Conservation (phyloP, 2,329 filamentous ascomycete species). For the Trichoderma cornu-damae region DNA sequence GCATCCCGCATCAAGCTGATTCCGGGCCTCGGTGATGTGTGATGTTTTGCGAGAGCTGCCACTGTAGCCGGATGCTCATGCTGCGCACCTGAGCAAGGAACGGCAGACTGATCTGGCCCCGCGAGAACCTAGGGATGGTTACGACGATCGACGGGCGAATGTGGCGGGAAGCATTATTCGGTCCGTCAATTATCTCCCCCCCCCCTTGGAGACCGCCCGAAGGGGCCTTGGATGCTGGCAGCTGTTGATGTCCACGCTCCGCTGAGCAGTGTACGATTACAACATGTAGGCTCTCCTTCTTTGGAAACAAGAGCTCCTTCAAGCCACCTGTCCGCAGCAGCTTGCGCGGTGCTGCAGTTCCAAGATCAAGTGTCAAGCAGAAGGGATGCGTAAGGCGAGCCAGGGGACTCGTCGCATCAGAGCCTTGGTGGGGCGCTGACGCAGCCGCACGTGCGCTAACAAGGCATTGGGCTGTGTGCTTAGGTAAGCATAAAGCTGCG, state of each 20-base stretch:
- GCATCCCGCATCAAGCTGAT: conserved; percentile 45
- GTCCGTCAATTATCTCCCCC: background rate
- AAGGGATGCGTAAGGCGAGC: conserved; percentile 18
- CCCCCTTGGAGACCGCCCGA: background rate
- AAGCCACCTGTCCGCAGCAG: background rate
- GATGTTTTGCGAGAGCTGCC: conserved; percentile 20
- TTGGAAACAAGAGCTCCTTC: background rate
- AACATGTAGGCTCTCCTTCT: background rate
- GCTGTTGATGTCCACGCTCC: background rate
- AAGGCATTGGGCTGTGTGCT: background rate
- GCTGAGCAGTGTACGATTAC: background rate
- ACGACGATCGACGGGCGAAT: background rate
- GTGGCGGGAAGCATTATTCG: conserved; percentile 11
- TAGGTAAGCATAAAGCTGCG: background rate
- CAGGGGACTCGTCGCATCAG: conserved; percentile 10
- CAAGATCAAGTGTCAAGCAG: conserved; percentile 2
- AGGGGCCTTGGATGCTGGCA: background rate
- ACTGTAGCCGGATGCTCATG: conserved; percentile 22
- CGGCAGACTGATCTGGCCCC: background rate
- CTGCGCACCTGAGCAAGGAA: conserved; percentile 15
- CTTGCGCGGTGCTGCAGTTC: background rate
- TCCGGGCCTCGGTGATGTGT: background rate
- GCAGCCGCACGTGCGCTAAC: conserved; percentile 14
- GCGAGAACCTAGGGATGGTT: background rate
- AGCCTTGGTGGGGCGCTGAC: conserved; percentile 9